phyloP scores from a whole-genome alignment of 2,329 filamentous ascomycete genomes.

The Cordyceps farinosa region DNA sequence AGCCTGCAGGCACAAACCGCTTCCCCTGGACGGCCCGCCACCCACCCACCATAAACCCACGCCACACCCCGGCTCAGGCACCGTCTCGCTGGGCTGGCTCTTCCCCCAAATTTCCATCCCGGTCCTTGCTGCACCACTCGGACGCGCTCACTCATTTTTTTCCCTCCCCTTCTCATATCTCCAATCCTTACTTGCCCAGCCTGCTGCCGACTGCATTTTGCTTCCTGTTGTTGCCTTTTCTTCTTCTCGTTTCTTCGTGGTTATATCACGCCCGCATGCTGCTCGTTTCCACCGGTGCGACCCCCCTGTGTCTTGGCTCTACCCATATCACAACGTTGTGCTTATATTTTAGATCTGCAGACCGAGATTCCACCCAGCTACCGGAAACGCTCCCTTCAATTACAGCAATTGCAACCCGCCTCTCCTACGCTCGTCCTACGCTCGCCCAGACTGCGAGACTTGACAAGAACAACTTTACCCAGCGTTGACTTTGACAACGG shows the following conservation, averaged over 20 bases:
- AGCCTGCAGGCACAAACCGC: constrained; percentile 1
- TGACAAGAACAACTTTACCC: not conserved
- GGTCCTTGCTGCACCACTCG: constrained; percentile 8
- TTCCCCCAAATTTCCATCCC: constrained; percentile 2
- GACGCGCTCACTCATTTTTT: constrained; percentile 17
- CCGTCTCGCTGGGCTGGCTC: constrained; percentile 10
- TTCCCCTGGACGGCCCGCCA: constrained; percentile 4
- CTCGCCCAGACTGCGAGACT: not conserved
- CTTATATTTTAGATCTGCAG: constrained; percentile 1
- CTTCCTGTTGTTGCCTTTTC: not conserved
- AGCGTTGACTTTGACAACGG: not conserved
- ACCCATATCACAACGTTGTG: not conserved
- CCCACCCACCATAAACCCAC: not conserved
- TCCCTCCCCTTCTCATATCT: constrained; percentile 15
- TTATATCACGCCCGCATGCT: not conserved
- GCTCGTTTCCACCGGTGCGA: not conserved
- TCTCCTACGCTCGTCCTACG: not conserved
- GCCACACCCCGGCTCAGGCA: constrained; percentile 5
- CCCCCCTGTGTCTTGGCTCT: not conserved
- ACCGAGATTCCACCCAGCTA: not conserved
- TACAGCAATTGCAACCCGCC: not conserved
- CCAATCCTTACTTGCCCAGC: not conserved
- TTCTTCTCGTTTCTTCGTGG: not conserved
- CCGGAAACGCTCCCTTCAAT: not conserved
- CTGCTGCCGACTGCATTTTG: not conserved